A percentile compares a stretch with the other conserved stretches of the same genome.
phyloP scores from a whole-genome alignment of 2,329 filamentous ascomycete genomes.

The Colletotrichum tabaci region DNA sequence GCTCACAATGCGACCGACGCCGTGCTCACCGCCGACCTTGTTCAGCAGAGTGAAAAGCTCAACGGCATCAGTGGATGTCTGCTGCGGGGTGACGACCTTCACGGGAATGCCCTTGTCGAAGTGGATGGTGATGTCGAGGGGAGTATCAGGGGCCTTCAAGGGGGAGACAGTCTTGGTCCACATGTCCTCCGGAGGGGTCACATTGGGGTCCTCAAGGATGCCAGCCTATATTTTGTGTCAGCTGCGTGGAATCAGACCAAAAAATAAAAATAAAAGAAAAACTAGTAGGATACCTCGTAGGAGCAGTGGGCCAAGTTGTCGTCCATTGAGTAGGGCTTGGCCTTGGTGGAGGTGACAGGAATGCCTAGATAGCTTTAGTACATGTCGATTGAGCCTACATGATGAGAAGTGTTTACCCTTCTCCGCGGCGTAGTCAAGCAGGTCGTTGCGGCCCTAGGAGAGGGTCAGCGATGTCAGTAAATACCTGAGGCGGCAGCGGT shows the following conservation, averaged over 20 bases:
- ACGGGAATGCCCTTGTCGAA: constrained; percentile 78
- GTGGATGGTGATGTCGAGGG: constrained; percentile 74
- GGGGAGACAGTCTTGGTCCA: constrained; percentile 74
- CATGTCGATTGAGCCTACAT: rapidly evolving
- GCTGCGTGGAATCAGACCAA: background rate
- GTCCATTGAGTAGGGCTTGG: constrained; percentile 58
- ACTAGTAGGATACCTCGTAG: constrained; percentile 73
- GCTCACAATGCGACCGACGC: constrained; percentile 78
- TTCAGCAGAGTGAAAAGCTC: constrained; percentile 77
- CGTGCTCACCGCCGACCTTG: constrained; percentile 74
- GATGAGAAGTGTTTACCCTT: constrained; percentile 53
- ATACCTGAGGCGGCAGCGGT: constrained; percentile 27
- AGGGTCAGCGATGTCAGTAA: constrained; percentile 7
- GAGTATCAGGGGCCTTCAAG: constrained; percentile 73
- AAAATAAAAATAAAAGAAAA: constrained; percentile 81
- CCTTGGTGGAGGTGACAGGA: constrained; percentile 80
- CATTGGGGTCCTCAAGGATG: constrained; percentile 73
- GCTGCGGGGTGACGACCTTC: constrained; percentile 71
- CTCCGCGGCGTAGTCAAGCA: constrained; percentile 79
- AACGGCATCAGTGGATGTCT: constrained; percentile 73
- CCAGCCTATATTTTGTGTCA: constrained; percentile 52
- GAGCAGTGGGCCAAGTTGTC: constrained; percentile 83
- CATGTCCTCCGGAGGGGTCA: constrained; percentile 77
- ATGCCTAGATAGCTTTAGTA: constrained; percentile 60
- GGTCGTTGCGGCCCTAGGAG: constrained; percentile 73